Evolutionary conservation across 2,329 filamentous ascomycete species (phyloP), one percentile per base, ranked within the genome.

Genomic region (Pestalotiopsis sp.): DNA sequence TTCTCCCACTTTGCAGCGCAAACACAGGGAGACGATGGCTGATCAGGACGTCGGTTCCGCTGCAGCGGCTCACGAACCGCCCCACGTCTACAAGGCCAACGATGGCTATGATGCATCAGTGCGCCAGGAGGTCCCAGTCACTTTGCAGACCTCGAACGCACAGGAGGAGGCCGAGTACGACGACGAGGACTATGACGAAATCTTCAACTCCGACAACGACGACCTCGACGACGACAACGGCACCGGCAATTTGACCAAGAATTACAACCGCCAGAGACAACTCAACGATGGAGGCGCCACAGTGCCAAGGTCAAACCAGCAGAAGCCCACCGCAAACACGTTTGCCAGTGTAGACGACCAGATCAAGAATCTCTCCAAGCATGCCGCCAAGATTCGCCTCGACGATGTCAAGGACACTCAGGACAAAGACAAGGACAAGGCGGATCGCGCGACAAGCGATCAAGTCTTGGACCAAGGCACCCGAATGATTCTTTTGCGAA

Each of bases 391-490:
- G 83, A 92, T 98, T 73, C 90, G 91, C 65, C 87, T 98, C 38
- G 92, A 95, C 77, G 88, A 84, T 69, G 87, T 88, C 72, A 89
- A 87, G 78, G 82, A 84, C 41, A 78, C 77, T 25, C 84, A 87
- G 68, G 83, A 82, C 45, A 85, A 87, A 67, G 89, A 90, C 69
- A 94, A 93, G 80, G 95, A 98, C 81, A 97, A 96, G 85, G 91
- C 93, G 67, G 95, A 99, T 79, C 90, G 96, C 69, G 95, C 96
- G 65, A 99, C 96, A 14, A 94, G 90, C 74, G 96, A 99, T 80
- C 94, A 98, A 80, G 96, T 99, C 63, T 84, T 99, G 70, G 96
- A 99, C 81, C 93, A 94, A 71, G 89, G 94, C 67, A 99, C 96
- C 14, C 92, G 95, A 73, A 97, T 98, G 93, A 95, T 99, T 70